A percentile compares a stretch with the other conserved stretches of the same genome.
Evolutionary conservation across 2,329 filamentous ascomycete species (phyloP).

Genomic region (Xylariaceae sp.): DNA sequence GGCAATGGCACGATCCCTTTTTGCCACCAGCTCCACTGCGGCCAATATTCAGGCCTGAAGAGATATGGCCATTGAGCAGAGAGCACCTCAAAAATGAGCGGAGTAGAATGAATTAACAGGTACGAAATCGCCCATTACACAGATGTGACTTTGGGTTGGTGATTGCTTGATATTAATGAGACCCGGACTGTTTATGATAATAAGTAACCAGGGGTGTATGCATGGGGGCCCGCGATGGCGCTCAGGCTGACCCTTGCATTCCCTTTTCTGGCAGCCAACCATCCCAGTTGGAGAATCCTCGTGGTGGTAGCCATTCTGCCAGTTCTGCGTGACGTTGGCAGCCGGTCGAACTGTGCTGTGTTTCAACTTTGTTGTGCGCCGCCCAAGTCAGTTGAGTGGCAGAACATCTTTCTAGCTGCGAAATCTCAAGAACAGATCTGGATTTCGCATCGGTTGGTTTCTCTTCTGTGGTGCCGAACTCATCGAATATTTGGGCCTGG

Average conservation of each 20-base stretch:
- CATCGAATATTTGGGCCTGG: conserved; percentile 21
- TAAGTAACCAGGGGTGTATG: conserved; percentile 29
- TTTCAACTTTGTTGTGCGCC: conserved; percentile 22
- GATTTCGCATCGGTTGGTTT: conserved; percentile 5
- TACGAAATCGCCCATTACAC: conserved; percentile 1
- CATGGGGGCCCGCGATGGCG: conserved; percentile 32
- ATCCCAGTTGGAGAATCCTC: conserved; percentile 37
- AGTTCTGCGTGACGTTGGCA: conserved; percentile 35
- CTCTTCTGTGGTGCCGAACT: conserved; percentile 15
- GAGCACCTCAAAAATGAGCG: conserved; percentile 7
- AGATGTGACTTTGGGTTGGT: conserved; percentile 14
- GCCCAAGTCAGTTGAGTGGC: conserved; percentile 14
- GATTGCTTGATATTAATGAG: conserved; percentile 29
- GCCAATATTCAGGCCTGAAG: conserved; percentile 6
- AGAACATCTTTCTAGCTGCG: not conserved
- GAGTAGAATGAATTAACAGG: conserved; percentile 11
- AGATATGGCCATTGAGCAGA: not conserved
- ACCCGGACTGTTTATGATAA: conserved; percentile 28
- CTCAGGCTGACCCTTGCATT: conserved; percentile 38
- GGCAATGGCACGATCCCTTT: conserved; percentile 16
- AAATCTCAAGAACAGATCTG: not conserved
- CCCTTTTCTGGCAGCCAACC: conserved; percentile 34
- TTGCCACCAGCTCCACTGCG: conserved; percentile 15
- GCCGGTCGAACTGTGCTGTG: conserved; percentile 25
- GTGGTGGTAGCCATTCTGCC: conserved; percentile 32